A percentile compares a stretch with the other conserved stretches of the same genome.
Conservation (phyloP, 2,329 filamentous ascomycete genomes). For the Sphaceloma murrayae region DNA sequence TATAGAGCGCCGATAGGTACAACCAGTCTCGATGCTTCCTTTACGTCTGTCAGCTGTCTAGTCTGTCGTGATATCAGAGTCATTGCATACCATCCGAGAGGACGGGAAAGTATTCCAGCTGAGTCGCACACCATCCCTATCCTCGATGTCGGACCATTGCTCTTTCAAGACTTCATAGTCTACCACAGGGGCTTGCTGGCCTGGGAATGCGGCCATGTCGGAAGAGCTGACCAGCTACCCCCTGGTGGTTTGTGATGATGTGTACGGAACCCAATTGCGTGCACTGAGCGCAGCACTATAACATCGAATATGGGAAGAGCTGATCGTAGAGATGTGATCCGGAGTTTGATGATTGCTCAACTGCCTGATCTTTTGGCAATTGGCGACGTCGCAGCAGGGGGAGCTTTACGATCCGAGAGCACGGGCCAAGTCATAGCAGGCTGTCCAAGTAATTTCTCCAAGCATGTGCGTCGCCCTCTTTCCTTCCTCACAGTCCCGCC, state of each 20-base stretch:
- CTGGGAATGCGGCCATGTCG: constrained; percentile 19
- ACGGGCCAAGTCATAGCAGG: neutral
- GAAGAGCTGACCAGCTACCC: constrained; percentile 13
- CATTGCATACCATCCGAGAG: constrained; percentile 61
- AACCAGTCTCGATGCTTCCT: constrained; percentile 90
- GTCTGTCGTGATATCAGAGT: constrained; percentile 2
- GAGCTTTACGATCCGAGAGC: constrained; percentile 16
- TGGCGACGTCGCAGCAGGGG: constrained; percentile 15
- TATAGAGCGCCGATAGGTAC: constrained; percentile 91
- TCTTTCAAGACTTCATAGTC: constrained; percentile 91
- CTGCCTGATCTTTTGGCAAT: constrained; percentile 23
- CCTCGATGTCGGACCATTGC: constrained; percentile 93
- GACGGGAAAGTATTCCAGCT: constrained; percentile 99
- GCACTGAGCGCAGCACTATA: neutral
- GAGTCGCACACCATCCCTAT: constrained; percentile 86
- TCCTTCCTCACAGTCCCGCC: constrained; percentile 41
- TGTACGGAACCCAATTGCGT: neutral
- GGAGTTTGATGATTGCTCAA: constrained; percentile 7
- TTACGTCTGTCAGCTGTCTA: constrained; percentile 19
- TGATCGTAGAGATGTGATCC: no score
- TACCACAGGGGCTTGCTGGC: constrained; percentile 45
- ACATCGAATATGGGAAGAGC: neutral
- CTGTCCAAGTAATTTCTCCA: constrained; percentile 18
- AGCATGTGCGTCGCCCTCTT: constrained; percentile 26
- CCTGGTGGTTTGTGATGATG: neutral